Percentiles rank a stretch among this genome's conserved stretches.
These are phyloP conservation scores for Actinomortierella wolfii DNA, from an alignment of 371 early-diverging fungal genomes.

Conservation along the genomic window DNA sequence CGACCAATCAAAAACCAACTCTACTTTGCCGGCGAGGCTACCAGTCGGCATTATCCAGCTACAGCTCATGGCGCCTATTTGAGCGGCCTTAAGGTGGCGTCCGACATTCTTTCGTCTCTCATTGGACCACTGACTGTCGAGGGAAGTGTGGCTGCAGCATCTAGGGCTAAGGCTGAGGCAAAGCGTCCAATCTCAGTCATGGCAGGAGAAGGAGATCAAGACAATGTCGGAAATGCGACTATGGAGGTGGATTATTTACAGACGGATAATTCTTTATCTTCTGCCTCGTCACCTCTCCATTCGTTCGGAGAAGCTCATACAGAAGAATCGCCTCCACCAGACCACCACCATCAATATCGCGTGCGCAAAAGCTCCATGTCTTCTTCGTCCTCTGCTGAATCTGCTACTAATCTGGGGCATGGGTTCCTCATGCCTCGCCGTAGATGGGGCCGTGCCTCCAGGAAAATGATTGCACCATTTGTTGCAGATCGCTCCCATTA, in stretches of 20 bases:
- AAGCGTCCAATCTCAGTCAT: no score
- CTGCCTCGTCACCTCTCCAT: not conserved
- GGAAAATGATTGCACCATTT: slow-evolving; percentile 27
- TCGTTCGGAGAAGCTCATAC: not conserved
- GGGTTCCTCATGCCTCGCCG: slow-evolving; percentile 21
- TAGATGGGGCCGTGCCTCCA: slow-evolving; percentile 22
- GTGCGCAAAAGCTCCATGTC: not conserved
- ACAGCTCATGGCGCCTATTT: slow-evolving; percentile 46
- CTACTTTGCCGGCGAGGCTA: slow-evolving; percentile 47
- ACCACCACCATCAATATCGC: not conserved
- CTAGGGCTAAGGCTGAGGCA: no score
- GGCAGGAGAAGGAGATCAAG: not conserved
- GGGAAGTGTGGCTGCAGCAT: no score
- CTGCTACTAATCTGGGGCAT: slow-evolving; percentile 22
- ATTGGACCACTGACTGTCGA: slow-evolving; percentile 31
- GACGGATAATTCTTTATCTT: not conserved
- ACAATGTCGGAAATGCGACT: not conserved
- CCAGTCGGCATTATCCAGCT: slow-evolving; percentile 43
- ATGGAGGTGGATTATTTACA: not conserved
- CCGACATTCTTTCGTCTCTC: slow-evolving; percentile 32
- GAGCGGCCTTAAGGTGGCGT: slow-evolving; percentile 38
- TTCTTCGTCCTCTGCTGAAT: slow-evolving; percentile 7
- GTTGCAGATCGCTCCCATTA: slow-evolving; percentile 14
- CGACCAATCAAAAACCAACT: slow-evolving; percentile 32
- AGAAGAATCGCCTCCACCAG: not conserved